Evolutionary conservation across 1,139 yeast species (phyloP).

Genomic region (Wickerhamiella infanticola): DNA sequence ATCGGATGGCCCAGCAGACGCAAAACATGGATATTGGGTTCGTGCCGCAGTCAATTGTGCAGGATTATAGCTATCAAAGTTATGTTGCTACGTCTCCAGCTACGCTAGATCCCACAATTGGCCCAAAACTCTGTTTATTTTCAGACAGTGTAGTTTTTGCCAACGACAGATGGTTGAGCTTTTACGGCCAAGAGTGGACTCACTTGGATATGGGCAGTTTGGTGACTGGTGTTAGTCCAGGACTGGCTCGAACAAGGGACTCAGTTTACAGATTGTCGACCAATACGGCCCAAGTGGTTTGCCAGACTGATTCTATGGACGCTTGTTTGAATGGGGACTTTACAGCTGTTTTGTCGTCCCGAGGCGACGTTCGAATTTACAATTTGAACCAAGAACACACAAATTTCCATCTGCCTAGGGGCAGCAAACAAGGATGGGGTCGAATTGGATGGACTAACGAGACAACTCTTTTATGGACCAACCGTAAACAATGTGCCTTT

Average conservation of each 20-base stretch:
- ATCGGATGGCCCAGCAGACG: neutral
- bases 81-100: slow-evolving; percentile 5
- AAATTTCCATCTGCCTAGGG: neutral
- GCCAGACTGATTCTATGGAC: slow-evolving; percentile 5
- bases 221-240: slow-evolving; percentile 2
- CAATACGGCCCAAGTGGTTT: too few species aligned
- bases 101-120: slow-evolving; percentile 8
- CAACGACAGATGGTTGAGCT: slow-evolving; percentile 6
- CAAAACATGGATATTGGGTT: neutral
- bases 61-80: slow-evolving; percentile 6
- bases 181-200: neutral
- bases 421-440: slow-evolving; percentile 1
- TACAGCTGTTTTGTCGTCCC: neutral
- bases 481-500: neutral
- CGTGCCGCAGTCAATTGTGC: neutral
- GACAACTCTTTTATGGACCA: neutral
- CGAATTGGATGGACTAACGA: neutral
- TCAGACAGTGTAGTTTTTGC: slow-evolving; percentile 6
- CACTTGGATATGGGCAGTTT: slow-evolving; percentile 1
- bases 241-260: slow-evolving; percentile 10
- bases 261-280: too few species aligned
- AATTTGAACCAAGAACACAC: slow-evolving; percentile 2
- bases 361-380: neutral
- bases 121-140: slow-evolving; percentile 1
- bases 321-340: neutral